Base-by-base conservation (phyloP, 169 alveolate species). In the Eimeria necatrix region DNA sequence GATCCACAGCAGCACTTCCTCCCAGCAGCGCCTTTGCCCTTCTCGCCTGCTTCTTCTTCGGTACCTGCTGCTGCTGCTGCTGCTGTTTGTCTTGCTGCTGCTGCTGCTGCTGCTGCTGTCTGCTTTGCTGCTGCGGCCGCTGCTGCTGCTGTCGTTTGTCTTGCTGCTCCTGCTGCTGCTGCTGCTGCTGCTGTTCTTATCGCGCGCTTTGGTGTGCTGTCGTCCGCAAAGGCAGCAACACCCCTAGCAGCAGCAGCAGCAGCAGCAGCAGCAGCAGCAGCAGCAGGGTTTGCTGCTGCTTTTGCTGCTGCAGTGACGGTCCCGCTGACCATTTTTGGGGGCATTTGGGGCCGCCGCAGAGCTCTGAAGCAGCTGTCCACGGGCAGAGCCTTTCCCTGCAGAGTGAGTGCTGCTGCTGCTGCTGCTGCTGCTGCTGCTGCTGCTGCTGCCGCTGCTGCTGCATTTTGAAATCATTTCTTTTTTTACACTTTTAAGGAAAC, bases 1-100 rank as follows among this genome's bases (percentile, higher is more conserved):
- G 59, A 18, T 74, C 90, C 18, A 91, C 95, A 12, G 95, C 90
- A 14, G 94, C 94, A 24, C 74, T 76, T n/a, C 94, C 94, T 76
- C 56, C 73, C 56, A 52, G 76, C n/a, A 90, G 87, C 26, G 74
- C 80, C 41, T 49, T 90, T 70, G 59, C 73, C n/a, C 85, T 90
- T 24, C 32, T 90, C 32, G 64, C 89, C 18, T 73, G 73, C 61
- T 74, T 84, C 87, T 76, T 74, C 14, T 90, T 74, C 64, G 76
- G 91, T 83, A 56, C 68, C 22, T 14, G 12, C n/a, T 18, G 46
- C 32, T 18, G 22, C 22, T 56, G 22, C 68, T 56, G 68, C 20
- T 56, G 12, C 22, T 18, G 68, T 10, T 10, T 10, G 20, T 14
- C 68, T 18, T 56, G 68, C 12, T 56, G 68, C 68, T 56, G 4